Percentiles rank a stretch among this genome's conserved stretches.
Evolutionary conservation across 345 rosid genomes (phyloP).

Genomic region (Microthlaspi erraticum): DNA sequence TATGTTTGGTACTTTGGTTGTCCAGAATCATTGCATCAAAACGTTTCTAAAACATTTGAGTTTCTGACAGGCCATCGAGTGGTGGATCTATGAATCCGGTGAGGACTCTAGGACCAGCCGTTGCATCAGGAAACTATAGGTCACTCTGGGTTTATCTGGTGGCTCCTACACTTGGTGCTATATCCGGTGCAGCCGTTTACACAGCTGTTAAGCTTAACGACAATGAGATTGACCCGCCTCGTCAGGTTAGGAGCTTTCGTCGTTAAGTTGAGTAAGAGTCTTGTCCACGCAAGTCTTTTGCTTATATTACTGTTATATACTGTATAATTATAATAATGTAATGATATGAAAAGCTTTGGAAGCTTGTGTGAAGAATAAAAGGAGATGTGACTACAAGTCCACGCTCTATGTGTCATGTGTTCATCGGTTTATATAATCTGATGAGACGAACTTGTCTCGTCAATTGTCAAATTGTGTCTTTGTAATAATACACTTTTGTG

Average conservation of each 20-base stretch:
- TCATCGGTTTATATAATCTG: conserved; percentile 12
- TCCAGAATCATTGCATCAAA: background rate
- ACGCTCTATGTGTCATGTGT: conserved; percentile 31
- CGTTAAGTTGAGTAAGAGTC: conserved; percentile 55
- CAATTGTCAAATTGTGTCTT: conserved; percentile 28
- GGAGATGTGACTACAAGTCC: conserved; percentile 45
- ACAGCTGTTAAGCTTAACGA: conserved; percentile 79
- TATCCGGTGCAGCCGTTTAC: conserved; percentile 79
- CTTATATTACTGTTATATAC: conserved; percentile 21
- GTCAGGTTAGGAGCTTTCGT: conserved; percentile 83
- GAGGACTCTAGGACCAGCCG: conserved; percentile 86
- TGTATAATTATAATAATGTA: conserved; percentile 33
- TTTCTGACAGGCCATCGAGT: conserved; percentile 67
- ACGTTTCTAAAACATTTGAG: conserved; percentile 17
- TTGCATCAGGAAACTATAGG: conserved; percentile 86
- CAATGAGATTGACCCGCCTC: conserved; percentile 63
- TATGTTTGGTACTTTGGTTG: too few species aligned
- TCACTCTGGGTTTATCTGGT: conserved; percentile 78
- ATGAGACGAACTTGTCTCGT: conserved; percentile 38
- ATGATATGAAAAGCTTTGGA: conserved; percentile 25
- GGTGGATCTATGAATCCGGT: conserved; percentile 68
- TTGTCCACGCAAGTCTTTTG: conserved; percentile 28
- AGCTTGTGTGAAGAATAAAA: conserved; percentile 35
- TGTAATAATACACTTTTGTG: conserved; percentile 34
- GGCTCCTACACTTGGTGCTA: conserved; percentile 90